These are phyloP conservation scores for Cladorrhinum sp. DNA, from an alignment of 2,329 filamentous ascomycete species.

Conservation along the genomic window DNA sequence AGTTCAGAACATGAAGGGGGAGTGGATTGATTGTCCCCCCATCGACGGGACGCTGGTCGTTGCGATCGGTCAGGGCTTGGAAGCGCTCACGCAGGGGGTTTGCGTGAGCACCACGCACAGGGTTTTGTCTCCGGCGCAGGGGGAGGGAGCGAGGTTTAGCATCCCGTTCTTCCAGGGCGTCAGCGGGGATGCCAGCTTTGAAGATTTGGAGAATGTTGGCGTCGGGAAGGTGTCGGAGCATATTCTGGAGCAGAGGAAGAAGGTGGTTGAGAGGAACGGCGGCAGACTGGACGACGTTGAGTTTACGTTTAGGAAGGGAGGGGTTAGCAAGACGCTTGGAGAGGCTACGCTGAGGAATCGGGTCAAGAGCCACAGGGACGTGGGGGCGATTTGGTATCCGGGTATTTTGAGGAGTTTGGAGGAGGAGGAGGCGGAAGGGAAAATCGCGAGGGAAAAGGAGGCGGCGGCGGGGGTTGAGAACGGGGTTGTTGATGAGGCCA, in stretches of 20 bases:
- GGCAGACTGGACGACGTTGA: constrained; percentile 72
- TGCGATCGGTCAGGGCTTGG: constrained; percentile 81
- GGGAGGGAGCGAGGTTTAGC: constrained; percentile 69
- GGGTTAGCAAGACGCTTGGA: constrained; percentile 65
- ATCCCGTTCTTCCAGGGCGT: constrained; percentile 90
- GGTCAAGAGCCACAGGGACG: constrained; percentile 83
- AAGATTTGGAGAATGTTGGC: constrained; percentile 64
- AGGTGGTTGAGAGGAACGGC: constrained; percentile 54
- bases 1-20: constrained; percentile 73
- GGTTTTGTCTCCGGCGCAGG: constrained; percentile 69
- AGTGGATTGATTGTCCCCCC: constrained; percentile 81
- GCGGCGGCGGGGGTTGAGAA: constrained; percentile 22
- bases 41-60: constrained; percentile 76
- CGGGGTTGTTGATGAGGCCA: constrained; percentile 23
- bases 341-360: constrained; percentile 83
- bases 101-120: constrained; percentile 80
- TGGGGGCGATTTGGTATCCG: constrained; percentile 77
- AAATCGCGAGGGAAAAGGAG: constrained; percentile 31
- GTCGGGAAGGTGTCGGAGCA: constrained; percentile 58
- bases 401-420: constrained; percentile 57
- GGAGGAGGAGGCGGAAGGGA: constrained; percentile 59
- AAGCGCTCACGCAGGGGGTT: constrained; percentile 79
- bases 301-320: constrained; percentile 75
- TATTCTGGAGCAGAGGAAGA: constrained; percentile 59
- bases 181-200: constrained; percentile 73